Evolutionary conservation across 2,329 filamentous ascomycete species (phyloP).

Genomic region (Xylariaceae sp.): DNA sequence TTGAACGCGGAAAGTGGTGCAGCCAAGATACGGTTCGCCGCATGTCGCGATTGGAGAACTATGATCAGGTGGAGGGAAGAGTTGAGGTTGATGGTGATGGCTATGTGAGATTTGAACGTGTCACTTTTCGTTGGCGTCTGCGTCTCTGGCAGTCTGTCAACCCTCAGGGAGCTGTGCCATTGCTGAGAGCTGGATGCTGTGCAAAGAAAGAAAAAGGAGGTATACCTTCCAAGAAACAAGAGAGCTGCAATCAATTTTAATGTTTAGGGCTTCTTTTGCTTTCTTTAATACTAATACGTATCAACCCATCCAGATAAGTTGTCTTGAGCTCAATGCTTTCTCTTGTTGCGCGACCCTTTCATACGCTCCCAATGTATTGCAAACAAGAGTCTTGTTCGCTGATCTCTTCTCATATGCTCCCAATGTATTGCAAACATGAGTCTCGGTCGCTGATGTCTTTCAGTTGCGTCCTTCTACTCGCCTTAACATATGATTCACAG

Average conservation of each 20-base stretch:
- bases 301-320: not conserved
- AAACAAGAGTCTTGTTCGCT: not conserved
- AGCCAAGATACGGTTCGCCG: constrained; percentile 6
- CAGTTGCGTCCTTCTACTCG: no score
- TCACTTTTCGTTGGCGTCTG: constrained; percentile 6
- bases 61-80: constrained; percentile 12
- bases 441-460: not conserved
- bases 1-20: constrained; percentile 1
- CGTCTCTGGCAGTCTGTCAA: constrained; percentile 10
- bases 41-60: constrained; percentile 6
- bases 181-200: not conserved
- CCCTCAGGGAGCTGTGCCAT: constrained; percentile 5
- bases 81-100: not conserved
- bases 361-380: not conserved
- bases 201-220: constrained; percentile 2
- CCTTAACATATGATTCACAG: no score
- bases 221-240: constrained; percentile 2
- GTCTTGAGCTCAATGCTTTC: not conserved
- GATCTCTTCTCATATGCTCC: not conserved
- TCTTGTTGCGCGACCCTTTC: not conserved
- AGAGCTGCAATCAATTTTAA: constrained; percentile 11
- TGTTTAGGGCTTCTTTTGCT: not conserved
- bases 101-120: constrained; percentile 7
- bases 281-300: constrained; percentile 4
- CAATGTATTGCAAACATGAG: not conserved